Evolutionary conservation across 169 alveolate genomes (phyloP).

Genomic region (Cryptosporidium sp.): DNA sequence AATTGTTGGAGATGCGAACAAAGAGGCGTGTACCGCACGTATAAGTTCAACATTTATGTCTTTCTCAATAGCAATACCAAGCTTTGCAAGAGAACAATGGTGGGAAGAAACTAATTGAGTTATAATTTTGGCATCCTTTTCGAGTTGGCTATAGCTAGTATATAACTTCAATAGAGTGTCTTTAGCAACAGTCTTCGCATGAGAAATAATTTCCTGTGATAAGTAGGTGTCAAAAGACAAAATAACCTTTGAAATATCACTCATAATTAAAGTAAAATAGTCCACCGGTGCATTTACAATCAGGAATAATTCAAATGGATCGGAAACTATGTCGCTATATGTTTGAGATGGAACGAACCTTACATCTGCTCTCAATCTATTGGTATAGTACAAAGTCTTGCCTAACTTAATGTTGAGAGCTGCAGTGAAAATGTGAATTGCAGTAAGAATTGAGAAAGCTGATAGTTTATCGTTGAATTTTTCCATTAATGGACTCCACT

Average conservation of each 20-base stretch:
- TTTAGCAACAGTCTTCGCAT: not conserved
- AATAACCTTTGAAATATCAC: not conserved
- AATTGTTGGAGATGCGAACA: not conserved
- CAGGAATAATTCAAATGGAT: constrained; percentile 31
- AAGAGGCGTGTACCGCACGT: not conserved
- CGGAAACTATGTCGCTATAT: not conserved
- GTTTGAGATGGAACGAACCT: not conserved
- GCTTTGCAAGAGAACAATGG: not conserved
- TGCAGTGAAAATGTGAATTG: constrained; percentile 8
- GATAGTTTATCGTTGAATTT: not conserved
- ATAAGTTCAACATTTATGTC: not conserved
- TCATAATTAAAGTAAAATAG: constrained; percentile 4
- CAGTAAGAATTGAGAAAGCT: not conserved
- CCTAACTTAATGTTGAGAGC: not conserved
- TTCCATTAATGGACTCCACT: constrained; percentile 18
- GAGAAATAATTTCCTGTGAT: not conserved
- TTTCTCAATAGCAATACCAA: not conserved
- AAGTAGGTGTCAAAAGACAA: not conserved
- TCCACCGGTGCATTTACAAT: not conserved
- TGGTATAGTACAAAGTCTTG: not conserved
- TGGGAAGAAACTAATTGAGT: constrained; percentile 36
- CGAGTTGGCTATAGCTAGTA: not conserved
- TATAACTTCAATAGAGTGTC: not conserved
- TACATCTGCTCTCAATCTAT: not conserved
- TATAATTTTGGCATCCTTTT: not conserved